Percentiles rank a stretch among this genome's conserved stretches.
Evolutionary conservation across 1,284 basidiomycete species (phyloP).

Genomic region (Cutaneotrichosporon sp.): DNA sequence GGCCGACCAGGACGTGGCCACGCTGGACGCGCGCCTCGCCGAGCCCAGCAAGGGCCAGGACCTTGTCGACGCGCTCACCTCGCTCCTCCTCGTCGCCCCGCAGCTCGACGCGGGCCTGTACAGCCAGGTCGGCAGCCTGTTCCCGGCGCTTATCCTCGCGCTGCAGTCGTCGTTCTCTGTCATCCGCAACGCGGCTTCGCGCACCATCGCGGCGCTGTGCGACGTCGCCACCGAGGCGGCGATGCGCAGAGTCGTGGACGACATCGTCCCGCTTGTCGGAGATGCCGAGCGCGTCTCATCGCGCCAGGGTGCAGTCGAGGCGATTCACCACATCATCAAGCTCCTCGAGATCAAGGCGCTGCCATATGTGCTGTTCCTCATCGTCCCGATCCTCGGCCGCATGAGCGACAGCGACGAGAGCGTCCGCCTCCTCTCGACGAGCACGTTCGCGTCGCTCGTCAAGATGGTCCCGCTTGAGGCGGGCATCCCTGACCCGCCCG

Average conservation of each 20-base stretch:
- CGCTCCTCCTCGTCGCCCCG: constrained; percentile 78
- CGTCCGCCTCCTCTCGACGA: constrained; percentile 88
- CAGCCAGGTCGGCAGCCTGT: constrained; percentile 65
- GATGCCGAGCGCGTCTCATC: constrained; percentile 76
- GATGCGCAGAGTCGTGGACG: constrained; percentile 85
- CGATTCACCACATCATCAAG: constrained; percentile 92
- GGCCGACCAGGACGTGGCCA: not conserved
- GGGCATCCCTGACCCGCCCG: constrained; percentile 90
- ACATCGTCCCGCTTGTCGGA: constrained; percentile 79
- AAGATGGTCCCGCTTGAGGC: constrained; percentile 99
- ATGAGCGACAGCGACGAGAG: constrained; percentile 96
- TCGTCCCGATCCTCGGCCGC: constrained; percentile 92
- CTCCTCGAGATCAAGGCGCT: constrained; percentile 90
- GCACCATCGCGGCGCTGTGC: constrained; percentile 84
- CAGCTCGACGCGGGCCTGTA: constrained; percentile 73
- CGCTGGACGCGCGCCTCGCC: constrained; percentile 32
- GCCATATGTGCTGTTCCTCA: constrained; percentile 95
- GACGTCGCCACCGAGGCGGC: constrained; percentile 79
- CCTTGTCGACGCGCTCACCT: constrained; percentile 88
- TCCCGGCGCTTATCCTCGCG: constrained; percentile 74
- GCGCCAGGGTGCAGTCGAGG: constrained; percentile 86
- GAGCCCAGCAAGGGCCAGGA: constrained; percentile 70
- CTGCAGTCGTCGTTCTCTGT: constrained; percentile 84
- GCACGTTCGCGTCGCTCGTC: constrained; percentile 96
- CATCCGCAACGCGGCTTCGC: constrained; percentile 81